Evolutionary conservation across 2,329 filamentous ascomycete genomes (phyloP).

Genomic region (Aspergillus sp.): DNA sequence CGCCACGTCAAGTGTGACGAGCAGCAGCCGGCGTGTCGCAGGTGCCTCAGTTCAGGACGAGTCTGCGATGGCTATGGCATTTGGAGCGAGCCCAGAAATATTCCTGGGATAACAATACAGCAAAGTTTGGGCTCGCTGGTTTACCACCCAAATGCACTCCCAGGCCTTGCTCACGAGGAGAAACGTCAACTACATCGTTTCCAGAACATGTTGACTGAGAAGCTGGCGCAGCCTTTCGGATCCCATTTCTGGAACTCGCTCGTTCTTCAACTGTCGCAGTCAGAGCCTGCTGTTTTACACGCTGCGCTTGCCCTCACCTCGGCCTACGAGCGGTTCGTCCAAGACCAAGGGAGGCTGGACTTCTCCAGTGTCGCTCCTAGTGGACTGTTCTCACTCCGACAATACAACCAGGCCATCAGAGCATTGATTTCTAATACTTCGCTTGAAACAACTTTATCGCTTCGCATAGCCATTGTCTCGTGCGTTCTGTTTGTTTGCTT

Average conservation of each 20-base stretch:
- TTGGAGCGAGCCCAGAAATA: neutral
- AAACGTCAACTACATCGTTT: neutral
- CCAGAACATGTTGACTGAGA: neutral
- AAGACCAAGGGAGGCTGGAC: neutral
- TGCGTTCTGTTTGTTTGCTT: neutral
- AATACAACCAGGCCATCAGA: slow-evolving; percentile 4
- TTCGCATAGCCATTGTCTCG: neutral
- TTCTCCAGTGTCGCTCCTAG: neutral
- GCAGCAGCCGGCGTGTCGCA: neutral
- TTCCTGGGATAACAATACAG: too few relatives aligned
- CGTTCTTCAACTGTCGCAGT: neutral
- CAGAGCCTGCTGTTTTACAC: neutral
- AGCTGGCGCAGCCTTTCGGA: neutral
- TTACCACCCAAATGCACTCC: neutral
- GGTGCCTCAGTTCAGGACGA: neutral
- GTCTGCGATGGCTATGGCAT: slow-evolving; percentile 2
- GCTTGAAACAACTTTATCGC: neutral
- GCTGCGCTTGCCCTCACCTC: neutral
- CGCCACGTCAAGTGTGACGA: slow-evolving; percentile 2
- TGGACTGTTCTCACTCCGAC: neutral
- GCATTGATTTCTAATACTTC: neutral
- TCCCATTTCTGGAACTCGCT: slow-evolving; percentile 1
- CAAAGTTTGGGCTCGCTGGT: too few relatives aligned
- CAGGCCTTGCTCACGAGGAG: neutral
- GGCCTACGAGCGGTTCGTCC: neutral